Base-by-base conservation (phyloP, 306 rosid species). In the Sechiopsis laciniata region DNA sequence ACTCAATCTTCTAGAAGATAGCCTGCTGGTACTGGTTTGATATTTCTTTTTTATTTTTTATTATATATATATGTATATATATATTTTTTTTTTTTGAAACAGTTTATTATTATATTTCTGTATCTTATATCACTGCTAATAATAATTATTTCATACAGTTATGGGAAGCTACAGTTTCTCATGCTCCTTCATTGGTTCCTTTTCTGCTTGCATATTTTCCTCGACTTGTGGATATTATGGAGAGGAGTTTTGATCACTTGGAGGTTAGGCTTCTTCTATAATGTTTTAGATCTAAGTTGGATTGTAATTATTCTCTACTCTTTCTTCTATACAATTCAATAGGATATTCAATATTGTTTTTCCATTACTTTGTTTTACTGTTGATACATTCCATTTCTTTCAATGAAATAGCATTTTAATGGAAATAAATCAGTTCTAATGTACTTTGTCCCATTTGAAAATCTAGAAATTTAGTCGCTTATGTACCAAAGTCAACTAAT, bases 161-260 rank as follows among this genome's bases (percentile, higher is more conserved):
- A 80, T 94, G 97, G 98, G 98, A 94, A 82, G 96, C 96, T 63
- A 89, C 98, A 58, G 96, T 94, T 67, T 88, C 94, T 74, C 91
- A 89, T 67, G 97, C 97, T 73, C 94, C 98, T 70, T 83, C 96
- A n/a, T 82, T 90, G 92, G 96, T 86, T 77, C 91, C 97, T 82
- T 93, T 88, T 79, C 83, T 94, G 63, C 81, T 89, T 55, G 81
- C 90, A 62, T 86, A 63, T 78, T 94, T 94, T 80, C 88, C 97
- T 73, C 86, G 88, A 80, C 85, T 94, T 14, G 85, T 86, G 83
- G 94, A 82, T 58, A 87, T 94, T 78, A 84, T 90, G 85, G 96
- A 94, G 78, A 86, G 94, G 83, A 94, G 86, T 82, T 94, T 90
- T 83, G 97, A 94, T 76, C 96, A 90, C 79, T 85, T 94, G 82